phyloP scores from a whole-genome alignment of 2,329 filamentous ascomycete species.

The Xylariaceae sp. region DNA sequence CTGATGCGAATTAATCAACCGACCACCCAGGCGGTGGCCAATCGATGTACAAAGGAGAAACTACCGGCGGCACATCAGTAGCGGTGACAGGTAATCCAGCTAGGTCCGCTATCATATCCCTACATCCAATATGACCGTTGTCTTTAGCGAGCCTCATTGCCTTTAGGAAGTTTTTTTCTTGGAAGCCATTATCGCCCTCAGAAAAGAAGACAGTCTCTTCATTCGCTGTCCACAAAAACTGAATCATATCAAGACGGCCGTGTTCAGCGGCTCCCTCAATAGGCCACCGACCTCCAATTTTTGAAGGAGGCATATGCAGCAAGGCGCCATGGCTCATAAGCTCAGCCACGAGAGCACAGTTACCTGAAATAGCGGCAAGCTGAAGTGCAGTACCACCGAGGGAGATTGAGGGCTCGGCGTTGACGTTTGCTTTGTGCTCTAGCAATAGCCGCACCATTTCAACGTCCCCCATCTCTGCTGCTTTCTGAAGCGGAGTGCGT shows the following conservation, averaged over 20 bases:
- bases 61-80: conserved; percentile 7
- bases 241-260: conserved; percentile 30
- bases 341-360: conserved; percentile 16
- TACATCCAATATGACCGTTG: conserved; percentile 16
- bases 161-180: conserved; percentile 7
- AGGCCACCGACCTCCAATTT: conserved; percentile 25
- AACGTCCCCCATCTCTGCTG: conserved; percentile 16
- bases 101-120: conserved; percentile 12
- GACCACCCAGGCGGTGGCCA: conserved; percentile 14
- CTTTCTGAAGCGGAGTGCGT: conserved; percentile 28
- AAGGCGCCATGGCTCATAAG: conserved; percentile 19
- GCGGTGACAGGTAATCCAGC: not conserved
- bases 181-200: conserved; percentile 1
- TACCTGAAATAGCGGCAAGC: conserved; percentile 24
- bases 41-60: conserved; percentile 14
- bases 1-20: not conserved
- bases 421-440: conserved; percentile 20
- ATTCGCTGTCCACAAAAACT: conserved; percentile 24
- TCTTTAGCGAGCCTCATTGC: conserved; percentile 23
- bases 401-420: conserved; percentile 11
- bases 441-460: conserved; percentile 24
- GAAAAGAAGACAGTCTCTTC: not conserved
- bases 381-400: conserved; percentile 28
- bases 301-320: conserved; percentile 2
- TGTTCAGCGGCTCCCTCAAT: conserved; percentile 29